Percentiles rank a stretch among this genome's conserved stretches.
Evolutionary conservation across 495 filamentous ascomycete genomes (phyloP).

Genomic region (Opeltia flavorubescens): DNA sequence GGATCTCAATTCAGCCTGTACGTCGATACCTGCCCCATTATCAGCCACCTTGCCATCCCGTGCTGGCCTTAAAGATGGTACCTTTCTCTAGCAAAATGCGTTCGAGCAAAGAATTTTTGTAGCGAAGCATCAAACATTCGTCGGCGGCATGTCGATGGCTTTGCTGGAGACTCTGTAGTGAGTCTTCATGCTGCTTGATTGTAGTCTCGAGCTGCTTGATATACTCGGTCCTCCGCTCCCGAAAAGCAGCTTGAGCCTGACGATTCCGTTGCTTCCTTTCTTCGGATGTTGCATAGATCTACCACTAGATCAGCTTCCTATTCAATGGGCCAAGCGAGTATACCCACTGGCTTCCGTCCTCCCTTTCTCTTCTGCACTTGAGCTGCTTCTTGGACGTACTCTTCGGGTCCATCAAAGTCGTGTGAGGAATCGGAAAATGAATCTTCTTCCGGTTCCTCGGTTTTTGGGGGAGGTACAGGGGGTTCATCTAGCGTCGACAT

Average conservation of each 20-base stretch:
- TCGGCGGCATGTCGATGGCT: constrained; percentile 91
- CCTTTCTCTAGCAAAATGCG: constrained; percentile 93
- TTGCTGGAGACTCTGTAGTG: constrained; percentile 77
- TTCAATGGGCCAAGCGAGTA: constrained; percentile 26
- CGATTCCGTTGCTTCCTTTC: constrained; percentile 96
- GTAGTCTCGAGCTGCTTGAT: constrained; percentile 97
- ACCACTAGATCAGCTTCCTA: constrained; percentile 2
- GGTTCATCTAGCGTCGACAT: constrained; percentile 15
- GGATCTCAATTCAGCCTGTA: constrained; percentile 82
- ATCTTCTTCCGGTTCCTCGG: constrained; percentile 30
- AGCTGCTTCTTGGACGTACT: constrained; percentile 40
- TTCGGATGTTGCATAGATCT: constrained; percentile 96
- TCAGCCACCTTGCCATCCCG: constrained; percentile 8
- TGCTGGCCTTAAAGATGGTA: constrained; percentile 19
- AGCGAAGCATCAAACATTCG: constrained; percentile 94
- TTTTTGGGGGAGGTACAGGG: constrained; percentile 27
- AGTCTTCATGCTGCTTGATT: constrained; percentile 94
- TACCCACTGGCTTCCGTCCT: constrained; percentile 77
- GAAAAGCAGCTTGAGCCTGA: constrained; percentile 93
- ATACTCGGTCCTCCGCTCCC: constrained; percentile 93
- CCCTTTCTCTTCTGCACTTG: constrained; percentile 84
- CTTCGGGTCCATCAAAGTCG: constrained; percentile 32
- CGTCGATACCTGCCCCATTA: constrained; percentile 65
- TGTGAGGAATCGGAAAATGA: constrained; percentile 37
- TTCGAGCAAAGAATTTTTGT: constrained; percentile 95